A percentile compares a stretch with the other conserved stretches of the same genome.
phyloP scores from a whole-genome alignment of 805 yeast genomes.

The Brettanomyces sp. region DNA sequence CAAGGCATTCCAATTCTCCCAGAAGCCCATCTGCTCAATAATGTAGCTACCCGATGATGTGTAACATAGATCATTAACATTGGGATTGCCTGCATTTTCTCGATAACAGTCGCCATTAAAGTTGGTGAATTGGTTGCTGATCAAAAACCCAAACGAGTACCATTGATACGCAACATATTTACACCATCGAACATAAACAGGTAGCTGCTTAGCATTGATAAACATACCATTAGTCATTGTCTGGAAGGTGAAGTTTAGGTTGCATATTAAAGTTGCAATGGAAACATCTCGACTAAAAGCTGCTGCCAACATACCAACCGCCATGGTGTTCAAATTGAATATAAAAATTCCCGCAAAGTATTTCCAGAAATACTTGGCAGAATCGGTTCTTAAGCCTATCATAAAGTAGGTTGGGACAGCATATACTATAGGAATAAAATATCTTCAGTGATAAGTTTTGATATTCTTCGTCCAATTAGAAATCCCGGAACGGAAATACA shows the following conservation, averaged over 20 bases:
- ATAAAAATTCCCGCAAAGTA: slow-evolving; percentile 54
- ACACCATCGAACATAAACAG: slow-evolving; percentile 81
- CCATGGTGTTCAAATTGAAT: slow-evolving; percentile 45
- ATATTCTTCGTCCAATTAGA: slow-evolving; percentile 52
- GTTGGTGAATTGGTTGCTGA: slow-evolving; percentile 56
- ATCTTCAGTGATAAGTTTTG: slow-evolving; percentile 63
- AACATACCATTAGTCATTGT: slow-evolving; percentile 77
- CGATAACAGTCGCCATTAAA: slow-evolving; percentile 47
- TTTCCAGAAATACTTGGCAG: slow-evolving; percentile 43
- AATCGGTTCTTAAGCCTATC: slow-evolving; percentile 54
- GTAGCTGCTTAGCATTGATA: slow-evolving; percentile 63
- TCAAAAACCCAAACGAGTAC: slow-evolving; percentile 66
- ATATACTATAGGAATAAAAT: slow-evolving; percentile 51
- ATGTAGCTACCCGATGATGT: slow-evolving; percentile 49
- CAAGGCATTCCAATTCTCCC: slow-evolving; percentile 51
- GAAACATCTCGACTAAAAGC: slow-evolving; percentile 54
- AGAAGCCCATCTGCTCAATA: slow-evolving; percentile 49
- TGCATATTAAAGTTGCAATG: slow-evolving; percentile 50
- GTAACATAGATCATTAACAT: slow-evolving; percentile 28
- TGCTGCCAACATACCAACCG: slow-evolving; percentile 43
- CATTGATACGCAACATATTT: slow-evolving; percentile 69
- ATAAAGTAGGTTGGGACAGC: slow-evolving; percentile 61
- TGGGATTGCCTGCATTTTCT: slow-evolving; percentile 24
- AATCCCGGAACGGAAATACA: slow-evolving; percentile 62
- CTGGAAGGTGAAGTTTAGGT: slow-evolving; percentile 59